Evolutionary conservation across 2,329 filamentous ascomycete genomes (phyloP).

Genomic region (Dactylonectria estremocensis): DNA sequence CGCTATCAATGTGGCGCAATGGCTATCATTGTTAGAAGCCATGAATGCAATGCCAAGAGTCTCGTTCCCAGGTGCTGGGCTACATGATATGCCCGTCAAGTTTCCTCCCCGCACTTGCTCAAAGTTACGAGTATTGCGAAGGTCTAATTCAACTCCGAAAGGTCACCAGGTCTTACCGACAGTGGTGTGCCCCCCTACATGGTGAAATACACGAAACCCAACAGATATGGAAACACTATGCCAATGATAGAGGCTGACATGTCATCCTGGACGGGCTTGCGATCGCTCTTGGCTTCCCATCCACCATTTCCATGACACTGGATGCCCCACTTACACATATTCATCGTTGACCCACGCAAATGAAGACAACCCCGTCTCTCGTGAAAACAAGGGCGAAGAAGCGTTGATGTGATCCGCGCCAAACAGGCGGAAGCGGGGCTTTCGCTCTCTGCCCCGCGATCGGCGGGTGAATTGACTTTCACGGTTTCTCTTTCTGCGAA

Average conservation of each 20-base stretch:
- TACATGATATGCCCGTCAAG: background rate
- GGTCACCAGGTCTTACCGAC: background rate
- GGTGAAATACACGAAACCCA: background rate
- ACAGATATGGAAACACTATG: background rate
- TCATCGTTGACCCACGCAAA: too few relatives aligned
- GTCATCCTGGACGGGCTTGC: too few relatives aligned
- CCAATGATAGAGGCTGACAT: too few relatives aligned
- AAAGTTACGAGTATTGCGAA: background rate
- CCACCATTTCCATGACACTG: too few relatives aligned
- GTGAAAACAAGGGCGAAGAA: background rate
- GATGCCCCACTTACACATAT: too few relatives aligned
- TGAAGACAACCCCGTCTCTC: background rate
- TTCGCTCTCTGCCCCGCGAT: constrained; percentile 21
- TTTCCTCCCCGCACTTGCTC: background rate
- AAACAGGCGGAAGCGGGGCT: constrained; percentile 18
- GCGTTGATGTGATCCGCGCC: constrained; percentile 13
- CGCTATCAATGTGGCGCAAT: background rate
- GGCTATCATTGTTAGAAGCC: background rate
- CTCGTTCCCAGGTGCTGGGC: background rate
- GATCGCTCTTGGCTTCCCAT: too few relatives aligned
- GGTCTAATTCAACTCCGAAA: background rate
- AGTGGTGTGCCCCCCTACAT: background rate
- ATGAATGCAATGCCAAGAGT: background rate
- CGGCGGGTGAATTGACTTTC: constrained; percentile 6
- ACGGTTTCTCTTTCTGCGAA: background rate